Percentiles rank a stretch among this genome's conserved stretches.
These are phyloP conservation scores for Chaetomiaceae sp. DNA, from an alignment of 2,329 filamentous ascomycete genomes.

Conservation along the genomic window DNA sequence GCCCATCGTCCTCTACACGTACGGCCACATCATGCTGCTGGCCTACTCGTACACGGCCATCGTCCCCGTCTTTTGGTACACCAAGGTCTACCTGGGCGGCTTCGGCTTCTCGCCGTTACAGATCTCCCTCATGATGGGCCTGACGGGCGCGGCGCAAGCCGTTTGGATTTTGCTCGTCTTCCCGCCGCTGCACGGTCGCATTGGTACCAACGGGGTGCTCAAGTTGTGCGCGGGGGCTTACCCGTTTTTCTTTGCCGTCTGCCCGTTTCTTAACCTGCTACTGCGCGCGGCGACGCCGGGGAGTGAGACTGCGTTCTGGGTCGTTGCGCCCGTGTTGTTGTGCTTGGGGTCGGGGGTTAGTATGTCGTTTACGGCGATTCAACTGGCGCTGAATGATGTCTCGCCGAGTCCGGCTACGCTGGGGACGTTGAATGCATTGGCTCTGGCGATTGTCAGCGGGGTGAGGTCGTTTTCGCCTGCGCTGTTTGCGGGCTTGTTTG, in stretches of 20 bases:
- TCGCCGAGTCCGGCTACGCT: slow-evolving; percentile 60
- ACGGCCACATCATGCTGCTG: slow-evolving; percentile 62
- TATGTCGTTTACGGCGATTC: slow-evolving; percentile 67
- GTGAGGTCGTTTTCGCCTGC: slow-evolving; percentile 64
- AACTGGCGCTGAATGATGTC: slow-evolving; percentile 72
- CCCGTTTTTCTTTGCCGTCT: slow-evolving; percentile 57
- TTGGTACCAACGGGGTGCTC: slow-evolving; percentile 64
- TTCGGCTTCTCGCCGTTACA: slow-evolving; percentile 56
- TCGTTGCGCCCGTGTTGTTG: slow-evolving; percentile 40
- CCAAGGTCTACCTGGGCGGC: slow-evolving; percentile 58
- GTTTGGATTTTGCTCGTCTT: slow-evolving; percentile 68
- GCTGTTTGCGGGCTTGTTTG: slow-evolving; percentile 62
- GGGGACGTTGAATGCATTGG: slow-evolving; percentile 67
- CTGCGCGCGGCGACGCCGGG: slow-evolving; percentile 42
- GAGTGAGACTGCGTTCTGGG: slow-evolving; percentile 52
- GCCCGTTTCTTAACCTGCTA: slow-evolving; percentile 53
- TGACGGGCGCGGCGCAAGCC: slow-evolving; percentile 63
- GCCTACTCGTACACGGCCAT: slow-evolving; percentile 70
- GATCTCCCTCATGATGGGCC: slow-evolving; percentile 63
- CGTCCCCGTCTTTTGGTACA: slow-evolving; percentile 65
- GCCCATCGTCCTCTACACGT: slow-evolving; percentile 59
- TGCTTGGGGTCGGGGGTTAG: slow-evolving; percentile 58
- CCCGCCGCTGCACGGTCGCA: slow-evolving; percentile 59
- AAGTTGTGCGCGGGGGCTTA: slow-evolving; percentile 53
- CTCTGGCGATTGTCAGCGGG: slow-evolving; percentile 57